Evolutionary conservation across 768 basidiomycete genomes (phyloP).

Genomic region (Russula lepida): DNA sequence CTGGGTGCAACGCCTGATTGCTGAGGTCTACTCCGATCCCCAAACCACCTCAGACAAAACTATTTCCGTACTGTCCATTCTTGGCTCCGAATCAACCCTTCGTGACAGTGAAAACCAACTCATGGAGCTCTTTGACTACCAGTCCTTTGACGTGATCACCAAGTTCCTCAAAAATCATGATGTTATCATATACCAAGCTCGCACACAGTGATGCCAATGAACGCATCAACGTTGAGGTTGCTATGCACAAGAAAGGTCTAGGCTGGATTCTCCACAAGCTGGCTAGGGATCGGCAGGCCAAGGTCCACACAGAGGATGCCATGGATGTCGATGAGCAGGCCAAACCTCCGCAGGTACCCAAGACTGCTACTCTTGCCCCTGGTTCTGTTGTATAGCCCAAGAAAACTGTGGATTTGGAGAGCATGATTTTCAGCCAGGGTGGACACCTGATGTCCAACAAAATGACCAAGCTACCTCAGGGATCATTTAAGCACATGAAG

Average conservation of each 20-base stretch:
- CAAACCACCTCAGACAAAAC: constrained; percentile 92
- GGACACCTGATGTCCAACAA: constrained; percentile 98
- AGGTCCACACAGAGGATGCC: constrained; percentile 42
- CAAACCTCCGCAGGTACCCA: constrained; percentile 44
- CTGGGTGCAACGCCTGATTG: constrained; percentile 94
- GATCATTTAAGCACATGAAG: constrained; percentile 91
- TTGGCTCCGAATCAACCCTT: constrained; percentile 76
- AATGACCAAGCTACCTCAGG: constrained; percentile 94
- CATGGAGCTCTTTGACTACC: constrained; percentile 94
- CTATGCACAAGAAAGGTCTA: constrained; percentile 94
- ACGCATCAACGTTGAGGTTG: constrained; percentile 88
- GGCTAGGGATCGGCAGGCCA: constrained; percentile 67
- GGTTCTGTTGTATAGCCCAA: constrained; percentile 85
- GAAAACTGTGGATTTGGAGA: constrained; percentile 77
- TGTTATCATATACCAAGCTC: constrained; percentile 85
- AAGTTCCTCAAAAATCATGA: constrained; percentile 94
- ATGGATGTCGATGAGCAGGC: constrained; percentile 74
- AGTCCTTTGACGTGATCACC: constrained; percentile 82
- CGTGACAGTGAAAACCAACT: constrained; percentile 94
- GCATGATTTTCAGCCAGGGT: constrained; percentile 93
- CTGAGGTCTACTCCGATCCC: constrained; percentile 87
- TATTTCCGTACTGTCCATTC: constrained; percentile 69
- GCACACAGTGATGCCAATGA: constrained; percentile 85
- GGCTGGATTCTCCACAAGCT: constrained; percentile 93
- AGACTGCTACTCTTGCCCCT: constrained; percentile 79